Evolutionary conservation across 352 stramenopile genomes (phyloP), one percentile per base, ranked within the genome.

Genomic region (Pythium oligandrum): DNA sequence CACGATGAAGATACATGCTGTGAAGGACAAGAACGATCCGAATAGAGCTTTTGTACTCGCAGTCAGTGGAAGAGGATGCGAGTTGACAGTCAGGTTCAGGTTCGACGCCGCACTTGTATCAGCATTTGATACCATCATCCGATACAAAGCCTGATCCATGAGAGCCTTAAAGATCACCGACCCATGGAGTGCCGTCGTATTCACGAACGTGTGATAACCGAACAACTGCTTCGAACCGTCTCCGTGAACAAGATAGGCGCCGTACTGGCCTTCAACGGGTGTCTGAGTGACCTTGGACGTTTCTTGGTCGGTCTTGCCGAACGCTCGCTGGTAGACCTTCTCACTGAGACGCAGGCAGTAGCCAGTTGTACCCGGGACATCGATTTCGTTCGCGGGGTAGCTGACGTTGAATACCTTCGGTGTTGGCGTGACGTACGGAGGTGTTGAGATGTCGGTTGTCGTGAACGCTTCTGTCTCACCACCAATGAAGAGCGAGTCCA

Each of bases 1-100:
- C 26, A 94, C 66, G 38, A 97, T 88, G 37, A 96, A 76, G 30
- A 87, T 64, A 1, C 59, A 65, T 4, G 75, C 68, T 0, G 83
- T 64, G 33, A 96, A 74, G 1, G 70, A 64, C 31, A 78, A 47
- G 12, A 78, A 70, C 8, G 72, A 64, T 1, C 51, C 60, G 44
- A 76, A 76, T 2, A 84, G 50, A 3, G 63, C 57, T 26, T 75
- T 75, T 7, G 60, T 70, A 35, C 51, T 55, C 11, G 57, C 61
- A 1, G 78, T 80, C 32, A 73, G 57, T 5, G 78, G 78, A 0
- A 88, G 56, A 7, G 77, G 77, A n/a, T 82, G 59, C 36, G 65
- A 82, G 53, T 67, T 75, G 39, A 82, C 71, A 4, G 53, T 66
- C 8, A 86, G 53, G n/a, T 53, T 58, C 31, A 71, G 9, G 0